These are phyloP conservation scores for Periconia sp. DNA, from an alignment of 2,329 filamentous ascomycete species.

Conservation along the genomic window DNA sequence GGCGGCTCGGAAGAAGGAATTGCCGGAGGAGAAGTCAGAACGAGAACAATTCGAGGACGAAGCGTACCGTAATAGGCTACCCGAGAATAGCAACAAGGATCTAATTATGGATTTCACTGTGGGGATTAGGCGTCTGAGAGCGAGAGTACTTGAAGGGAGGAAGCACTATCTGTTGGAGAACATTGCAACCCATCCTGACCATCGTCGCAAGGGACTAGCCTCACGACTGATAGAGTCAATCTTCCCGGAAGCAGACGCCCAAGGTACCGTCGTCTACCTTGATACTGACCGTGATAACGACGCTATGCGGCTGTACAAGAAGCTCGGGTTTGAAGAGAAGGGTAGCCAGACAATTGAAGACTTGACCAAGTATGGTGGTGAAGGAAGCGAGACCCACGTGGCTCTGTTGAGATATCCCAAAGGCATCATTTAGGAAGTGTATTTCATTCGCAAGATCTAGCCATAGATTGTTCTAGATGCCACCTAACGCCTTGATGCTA, in stretches of 20 bases:
- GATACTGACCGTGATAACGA: conserved; percentile 33
- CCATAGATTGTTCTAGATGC: no score
- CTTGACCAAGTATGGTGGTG: conserved; percentile 22
- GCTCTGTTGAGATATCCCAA: conserved; percentile 19
- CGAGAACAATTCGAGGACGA: conserved; percentile 31
- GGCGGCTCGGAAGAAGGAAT: conserved; percentile 9
- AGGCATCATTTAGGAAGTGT: no score
- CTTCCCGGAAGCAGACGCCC: conserved; percentile 21
- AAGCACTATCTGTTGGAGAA: conserved; percentile 33
- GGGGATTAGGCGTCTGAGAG: conserved; percentile 20
- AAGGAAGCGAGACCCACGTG: conserved; percentile 22
- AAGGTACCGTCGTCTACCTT: conserved; percentile 28
- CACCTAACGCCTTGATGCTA: no score
- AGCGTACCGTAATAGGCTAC: conserved; percentile 22
- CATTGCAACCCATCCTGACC: conserved; percentile 30
- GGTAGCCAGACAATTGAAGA: conserved; percentile 21
- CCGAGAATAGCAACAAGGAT: conserved; percentile 29
- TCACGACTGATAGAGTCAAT: conserved; percentile 23
- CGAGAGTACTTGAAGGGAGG: conserved; percentile 13
- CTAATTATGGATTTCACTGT: conserved; percentile 30
- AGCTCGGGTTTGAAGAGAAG: conserved; percentile 31
- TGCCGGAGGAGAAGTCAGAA: conserved; percentile 24
- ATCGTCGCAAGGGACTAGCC: conserved; percentile 31
- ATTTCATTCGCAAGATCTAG: no score
- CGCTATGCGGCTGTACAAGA: conserved; percentile 30